Evolutionary conservation across 306 rosid species (phyloP).

Genomic region (Begonia masoniana): DNA sequence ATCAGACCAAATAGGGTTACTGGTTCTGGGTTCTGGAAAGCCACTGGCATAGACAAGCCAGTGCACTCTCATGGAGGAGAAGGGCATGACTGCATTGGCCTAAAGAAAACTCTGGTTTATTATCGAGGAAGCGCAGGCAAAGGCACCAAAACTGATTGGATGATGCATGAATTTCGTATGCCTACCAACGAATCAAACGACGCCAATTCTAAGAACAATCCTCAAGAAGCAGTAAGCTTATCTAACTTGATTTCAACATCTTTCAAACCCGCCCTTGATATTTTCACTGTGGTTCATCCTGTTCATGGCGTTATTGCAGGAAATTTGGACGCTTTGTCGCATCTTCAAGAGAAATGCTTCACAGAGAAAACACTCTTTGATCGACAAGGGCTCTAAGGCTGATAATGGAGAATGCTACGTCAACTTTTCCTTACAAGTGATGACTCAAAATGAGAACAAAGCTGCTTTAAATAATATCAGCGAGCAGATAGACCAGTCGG

Average conservation of each 20-base stretch:
- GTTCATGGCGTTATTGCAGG: conserved; percentile 36
- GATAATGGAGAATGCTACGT: conserved; percentile 3
- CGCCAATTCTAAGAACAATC: neutral
- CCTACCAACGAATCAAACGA: conserved; percentile 17
- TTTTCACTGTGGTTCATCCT: too few relatives aligned
- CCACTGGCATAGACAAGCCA: conserved; percentile 25
- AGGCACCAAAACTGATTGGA: conserved; percentile 95
- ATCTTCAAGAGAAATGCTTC: conserved; percentile 60
- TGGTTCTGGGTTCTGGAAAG: conserved; percentile 29
- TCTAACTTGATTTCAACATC: neutral
- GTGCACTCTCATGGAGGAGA: conserved; percentile 27
- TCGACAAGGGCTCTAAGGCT: conserved; percentile 11
- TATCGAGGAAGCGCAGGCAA: conserved; percentile 82
- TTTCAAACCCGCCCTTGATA: neutral
- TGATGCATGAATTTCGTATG: conserved; percentile 97
- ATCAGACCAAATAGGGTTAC: conserved; percentile 30
- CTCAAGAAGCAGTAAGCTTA: conserved; percentile 55
- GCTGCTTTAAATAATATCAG: conserved; percentile 7
- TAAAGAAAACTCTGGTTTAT: conserved; percentile 78
- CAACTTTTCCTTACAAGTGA: neutral
- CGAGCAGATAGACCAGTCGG: conserved; percentile 13
- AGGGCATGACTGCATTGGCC: conserved; percentile 43
- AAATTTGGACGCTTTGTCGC: conserved; percentile 88
- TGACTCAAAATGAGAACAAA: conserved; percentile 27
- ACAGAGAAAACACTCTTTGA: conserved; percentile 28